Percentiles rank a stretch among this genome's conserved stretches.
Evolutionary conservation across 2,329 filamentous ascomycete genomes (phyloP).

Genomic region (Mycogone perniciosa): DNA sequence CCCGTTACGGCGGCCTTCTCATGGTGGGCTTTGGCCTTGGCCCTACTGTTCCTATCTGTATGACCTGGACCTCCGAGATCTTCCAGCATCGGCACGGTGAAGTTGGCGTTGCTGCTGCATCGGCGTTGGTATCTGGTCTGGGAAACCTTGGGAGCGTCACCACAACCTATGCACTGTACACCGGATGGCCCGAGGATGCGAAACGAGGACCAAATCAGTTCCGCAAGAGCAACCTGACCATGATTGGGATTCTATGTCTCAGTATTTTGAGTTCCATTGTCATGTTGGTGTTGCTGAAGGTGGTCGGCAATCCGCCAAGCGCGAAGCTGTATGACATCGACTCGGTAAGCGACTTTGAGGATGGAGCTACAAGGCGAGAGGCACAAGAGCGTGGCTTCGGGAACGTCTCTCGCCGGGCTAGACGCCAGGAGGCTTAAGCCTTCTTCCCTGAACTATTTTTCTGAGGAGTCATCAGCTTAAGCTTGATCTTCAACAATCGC

Average conservation of each 20-base stretch:
- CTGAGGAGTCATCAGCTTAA: not conserved
- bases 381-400: slow-evolving; percentile 52
- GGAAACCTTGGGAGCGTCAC: slow-evolving; percentile 82
- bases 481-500: slow-evolving; percentile 26
- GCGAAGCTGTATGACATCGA: slow-evolving; percentile 37
- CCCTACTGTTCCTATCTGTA: slow-evolving; percentile 85
- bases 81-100: slow-evolving; percentile 87
- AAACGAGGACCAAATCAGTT: slow-evolving; percentile 63
- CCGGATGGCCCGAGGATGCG: slow-evolving; percentile 75
- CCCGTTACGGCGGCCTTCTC: slow-evolving; percentile 79
- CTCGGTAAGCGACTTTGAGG: slow-evolving; percentile 42
- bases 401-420: slow-evolving; percentile 32
- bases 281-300: slow-evolving; percentile 61
- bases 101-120: slow-evolving; percentile 80
- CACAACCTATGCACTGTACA: slow-evolving; percentile 85
- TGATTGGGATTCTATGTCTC: slow-evolving; percentile 76
- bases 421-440: not conserved
- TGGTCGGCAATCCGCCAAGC: slow-evolving; percentile 49
- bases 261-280: slow-evolving; percentile 67
- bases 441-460: not conserved
- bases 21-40: slow-evolving; percentile 87
- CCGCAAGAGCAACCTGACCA: slow-evolving; percentile 76
- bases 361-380: slow-evolving; percentile 56
- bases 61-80: slow-evolving; percentile 89
- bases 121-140: slow-evolving; percentile 77